Percentiles rank a stretch among this genome's conserved stretches.
These are phyloP conservation scores for Calonectria leucothoes DNA, from an alignment of 2,329 filamentous ascomycete genomes.

Conservation along the genomic window DNA sequence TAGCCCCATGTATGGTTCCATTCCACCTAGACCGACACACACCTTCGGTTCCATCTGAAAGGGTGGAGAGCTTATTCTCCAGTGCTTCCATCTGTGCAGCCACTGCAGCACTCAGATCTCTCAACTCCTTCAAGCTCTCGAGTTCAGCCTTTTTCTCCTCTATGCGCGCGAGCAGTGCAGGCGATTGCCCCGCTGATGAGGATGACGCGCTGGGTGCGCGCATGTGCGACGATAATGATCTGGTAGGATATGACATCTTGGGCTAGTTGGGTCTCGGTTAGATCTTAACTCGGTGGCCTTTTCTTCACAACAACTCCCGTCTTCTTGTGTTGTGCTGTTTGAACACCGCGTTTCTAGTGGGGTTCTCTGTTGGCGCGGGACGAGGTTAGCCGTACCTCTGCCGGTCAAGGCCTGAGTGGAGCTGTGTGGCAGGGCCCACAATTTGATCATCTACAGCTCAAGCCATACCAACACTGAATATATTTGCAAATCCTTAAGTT, in stretches of 20 bases:
- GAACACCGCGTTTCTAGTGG: conserved; percentile 37
- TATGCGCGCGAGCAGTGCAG: conserved; percentile 79
- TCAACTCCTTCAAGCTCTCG: conserved; percentile 80
- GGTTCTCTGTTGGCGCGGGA: conserved; percentile 36
- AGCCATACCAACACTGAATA: no score
- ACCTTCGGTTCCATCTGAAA: conserved; percentile 88
- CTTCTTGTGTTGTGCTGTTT: conserved; percentile 13
- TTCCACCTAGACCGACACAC: conserved; percentile 20
- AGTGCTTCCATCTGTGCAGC: conserved; percentile 86
- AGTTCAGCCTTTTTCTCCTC: conserved; percentile 88
- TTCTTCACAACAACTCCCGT: conserved; percentile 1
- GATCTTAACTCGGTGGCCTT: not conserved
- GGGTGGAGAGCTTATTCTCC: conserved; percentile 80
- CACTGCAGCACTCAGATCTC: conserved; percentile 81
- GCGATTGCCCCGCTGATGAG: conserved; percentile 70
- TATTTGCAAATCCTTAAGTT: no score
- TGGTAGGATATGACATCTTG: conserved; percentile 67
- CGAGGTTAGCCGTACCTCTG: not conserved
- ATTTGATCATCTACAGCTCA: no score
- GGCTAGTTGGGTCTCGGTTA: not conserved
- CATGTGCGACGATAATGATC: conserved; percentile 73
- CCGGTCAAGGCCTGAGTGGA: no score
- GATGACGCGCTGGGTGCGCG: conserved; percentile 69
- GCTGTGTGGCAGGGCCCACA: no score
- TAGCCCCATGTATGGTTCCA: conserved; percentile 19